phyloP scores from a whole-genome alignment of 73 alveolate species.

The Paramecium sexaurelia region DNA sequence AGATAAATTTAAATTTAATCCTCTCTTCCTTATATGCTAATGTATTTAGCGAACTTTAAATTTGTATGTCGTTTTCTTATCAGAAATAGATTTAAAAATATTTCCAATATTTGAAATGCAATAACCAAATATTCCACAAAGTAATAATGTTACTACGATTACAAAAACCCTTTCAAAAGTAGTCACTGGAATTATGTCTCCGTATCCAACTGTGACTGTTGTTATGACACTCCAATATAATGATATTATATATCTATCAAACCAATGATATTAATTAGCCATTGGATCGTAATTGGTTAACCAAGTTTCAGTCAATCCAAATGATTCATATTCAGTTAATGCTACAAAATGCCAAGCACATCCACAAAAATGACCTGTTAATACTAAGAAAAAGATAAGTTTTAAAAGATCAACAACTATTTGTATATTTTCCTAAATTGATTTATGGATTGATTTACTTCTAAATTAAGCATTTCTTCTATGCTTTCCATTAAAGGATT shows the following conservation, averaged over 20 bases:
- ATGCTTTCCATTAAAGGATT: constrained; percentile 63
- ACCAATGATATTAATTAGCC: constrained; percentile 54
- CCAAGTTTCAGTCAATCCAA: constrained; percentile 54
- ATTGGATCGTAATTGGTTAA: neutral
- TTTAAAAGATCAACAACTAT: constrained; percentile 66
- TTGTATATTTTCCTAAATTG: constrained; percentile 65
- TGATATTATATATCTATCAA: constrained; percentile 73
- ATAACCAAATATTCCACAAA: constrained; percentile 54
- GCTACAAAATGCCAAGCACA: constrained; percentile 68
- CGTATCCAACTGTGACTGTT: constrained; percentile 83
- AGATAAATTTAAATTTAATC: neutral
- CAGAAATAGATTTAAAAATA: constrained; percentile 15
- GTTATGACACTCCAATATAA: constrained; percentile 83
- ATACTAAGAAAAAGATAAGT: constrained; percentile 29
- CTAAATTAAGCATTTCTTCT: constrained; percentile 60
- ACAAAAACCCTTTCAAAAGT: constrained; percentile 75
- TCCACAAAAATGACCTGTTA: constrained; percentile 58
- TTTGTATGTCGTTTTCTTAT: constrained; percentile 7
- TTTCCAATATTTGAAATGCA: constrained; percentile 46
- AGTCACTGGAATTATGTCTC: constrained; percentile 81
- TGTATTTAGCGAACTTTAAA: neutral
- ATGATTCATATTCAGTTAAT: constrained; percentile 24
- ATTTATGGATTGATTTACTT: neutral
- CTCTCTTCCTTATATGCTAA: constrained; percentile 16
- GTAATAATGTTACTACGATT: constrained; percentile 55